Base-by-base conservation (phyloP, 495 filamentous ascomycete species). In the Penicillium steckii region DNA sequence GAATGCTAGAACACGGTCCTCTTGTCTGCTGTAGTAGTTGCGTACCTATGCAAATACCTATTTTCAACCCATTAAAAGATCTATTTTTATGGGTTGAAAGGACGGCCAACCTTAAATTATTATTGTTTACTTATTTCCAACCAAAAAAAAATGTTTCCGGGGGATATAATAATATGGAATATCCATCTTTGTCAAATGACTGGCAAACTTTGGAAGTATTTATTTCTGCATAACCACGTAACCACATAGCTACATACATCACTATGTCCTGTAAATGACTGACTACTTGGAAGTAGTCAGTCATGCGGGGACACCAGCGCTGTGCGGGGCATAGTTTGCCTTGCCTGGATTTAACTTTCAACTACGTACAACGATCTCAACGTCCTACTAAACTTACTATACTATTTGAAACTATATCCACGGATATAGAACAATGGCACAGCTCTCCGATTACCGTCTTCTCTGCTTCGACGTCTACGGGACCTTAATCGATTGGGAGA, bases 391-490 rank as follows among this genome's bases (percentile, higher is more conserved):
- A 32, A 12, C 35, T 3, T 9, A 38, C 35, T 5, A 17, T 38
- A 19, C n/a, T 18, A 19, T 15, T 38, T 12, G 27, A 29, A 29
- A 5, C 12, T 2, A 38, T 19, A 38, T 38, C 35, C n/a, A 38
- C 15, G 18, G 35, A 46, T 22, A 8, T 9, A 29, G 44, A 61
- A 23, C 33, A 22, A 74, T 72, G 69, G 54, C 67, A 15, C 44
- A 43, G 18, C 67, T 81, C 17, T 65, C 65, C 15, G 50, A 69
- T 52, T 81, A 71, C 65, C 66, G 60, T 4, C 62, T 84, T 48
- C 81, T 91, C 26, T 74, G 71, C 62, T 94, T 95, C 72, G 89
- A 95, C 66, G 82, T 88, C 75, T 93, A 89, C 66, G 87, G 89
- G 65, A 95, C 90, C 0, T 78, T 92, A 21, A 83, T 93, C 44